Evolutionary conservation across 345 rosid species (phyloP), one percentile per base, ranked within the genome.

Genomic region (Acer saccharum): DNA sequence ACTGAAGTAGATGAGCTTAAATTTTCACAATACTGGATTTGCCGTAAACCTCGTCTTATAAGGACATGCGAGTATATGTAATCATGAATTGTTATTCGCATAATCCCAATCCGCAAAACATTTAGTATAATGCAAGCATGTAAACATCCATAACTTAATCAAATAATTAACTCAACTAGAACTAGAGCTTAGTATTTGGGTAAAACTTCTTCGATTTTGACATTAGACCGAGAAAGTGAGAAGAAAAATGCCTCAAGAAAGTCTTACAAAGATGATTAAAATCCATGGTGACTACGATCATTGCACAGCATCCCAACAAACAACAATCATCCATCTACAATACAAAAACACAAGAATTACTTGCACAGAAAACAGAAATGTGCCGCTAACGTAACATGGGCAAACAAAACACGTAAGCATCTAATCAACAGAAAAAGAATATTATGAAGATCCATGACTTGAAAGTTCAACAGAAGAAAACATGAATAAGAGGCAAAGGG

Each of bases 311-410:
- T 73, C 80, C 69, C 76, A 73, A 75, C 68, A 78, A 68, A 46
- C 64, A 74, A 79, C 81, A 81, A 79, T 92, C 87, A 90, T 89
- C 91, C 93, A 85, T 90, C 92, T 90, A 88, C 89, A 87, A 83
- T 68, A 81, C 68, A 72, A 69, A 70, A 86, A 71, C 72, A 76
- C 78, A 62, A 73, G 46, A 48, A 78, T 52, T 69, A 20, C 69
- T 60, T 27, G 52, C 64, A 60, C 64, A 73, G 65, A 79, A 41
- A 27, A 74, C 44, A 76, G 71, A 80, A 64, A 69, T 17, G 21
- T 44, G 79, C 65, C 69, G 55, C 63, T 11, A 65, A 35, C 13
- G 66, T 21, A 71, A 41, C 62, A 57, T 13, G 20, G 43, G 10
- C 35, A 13, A 50, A 27, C 77, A 0, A 75, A 74, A 32, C 14